Base-by-base conservation (phyloP, 257 asterid genomes). In the Coffea eugenioides region DNA sequence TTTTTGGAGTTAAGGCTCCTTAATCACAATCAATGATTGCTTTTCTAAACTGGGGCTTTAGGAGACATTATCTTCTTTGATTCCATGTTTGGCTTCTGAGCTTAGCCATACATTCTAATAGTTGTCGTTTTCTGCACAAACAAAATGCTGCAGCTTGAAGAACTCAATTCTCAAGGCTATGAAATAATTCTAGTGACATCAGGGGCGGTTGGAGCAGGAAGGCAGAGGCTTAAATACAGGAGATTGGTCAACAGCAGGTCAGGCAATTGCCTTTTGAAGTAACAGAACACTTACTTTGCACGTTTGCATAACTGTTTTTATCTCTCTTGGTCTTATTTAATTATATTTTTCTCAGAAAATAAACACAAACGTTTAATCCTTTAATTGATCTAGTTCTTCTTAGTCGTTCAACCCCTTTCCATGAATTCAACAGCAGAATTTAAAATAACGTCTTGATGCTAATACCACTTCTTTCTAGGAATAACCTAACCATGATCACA, bases 151-250 rank as follows among this genome's bases (percentile, higher is more conserved):
- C 90, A 90, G 94, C 92, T 90, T 48, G 85, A 90, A 81, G 78
- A 48, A 77, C 74, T 90, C 79, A 90, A 88, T 76, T 80, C 90
- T 72, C 87, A 84, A 81, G 95, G 92, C 73, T 90, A 80, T 45
- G 92, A 90, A 74, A 87, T 90, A 64, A 83, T 90, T 34, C 78
- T 90, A 79, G 94, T 90, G 71, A 90, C 94, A 31, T 90, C 94
- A 4, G 94, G 94, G 27, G 94, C 94, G n/a, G 94, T 88, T 80
- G 94, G 94, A 73, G 94, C 91, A 34, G 94, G 94, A 69, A 88
- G 92, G 66, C 94, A 90, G 74, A 84, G 94, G 89, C 92, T 90
- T 23, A 86, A 77, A 82, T 88, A 87, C 36, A 78, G 91, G 83
- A 85, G 70, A 84, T 73, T 90, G 79, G 80, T 90, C 23, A 89